A percentile compares a stretch with the other conserved stretches of the same genome.
Conservation (phyloP, 2,329 filamentous ascomycete genomes). For the Sporothrix sp. region DNA sequence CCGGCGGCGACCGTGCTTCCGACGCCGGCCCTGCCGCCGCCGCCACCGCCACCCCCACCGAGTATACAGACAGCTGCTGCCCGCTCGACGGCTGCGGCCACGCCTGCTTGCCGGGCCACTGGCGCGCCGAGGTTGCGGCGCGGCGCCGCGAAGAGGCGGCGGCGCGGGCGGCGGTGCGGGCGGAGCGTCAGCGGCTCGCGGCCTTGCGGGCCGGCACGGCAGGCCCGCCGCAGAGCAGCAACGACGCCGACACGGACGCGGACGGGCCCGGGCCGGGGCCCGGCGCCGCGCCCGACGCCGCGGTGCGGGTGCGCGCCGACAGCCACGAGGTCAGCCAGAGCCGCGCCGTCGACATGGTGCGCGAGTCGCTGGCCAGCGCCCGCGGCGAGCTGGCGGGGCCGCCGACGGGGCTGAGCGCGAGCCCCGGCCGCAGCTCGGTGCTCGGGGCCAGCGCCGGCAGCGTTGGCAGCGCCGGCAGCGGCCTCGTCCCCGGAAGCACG, state of each 20-base stretch:
- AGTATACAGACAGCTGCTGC: constrained; percentile 46
- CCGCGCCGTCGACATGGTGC: constrained; percentile 49
- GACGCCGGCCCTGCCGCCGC: constrained; percentile 14
- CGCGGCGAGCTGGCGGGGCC: constrained; percentile 17
- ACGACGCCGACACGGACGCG: constrained; percentile 26
- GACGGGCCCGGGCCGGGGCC: constrained; percentile 2
- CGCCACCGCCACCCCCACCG: constrained; percentile 21
- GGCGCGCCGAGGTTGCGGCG: constrained; percentile 38
- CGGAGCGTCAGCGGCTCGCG: too few relatives aligned
- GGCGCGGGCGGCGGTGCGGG: constrained; percentile 24
- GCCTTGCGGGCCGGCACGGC: too few relatives aligned
- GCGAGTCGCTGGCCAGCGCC: constrained; percentile 36
- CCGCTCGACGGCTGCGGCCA: constrained; percentile 57
- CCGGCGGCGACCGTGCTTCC: constrained; percentile 22
- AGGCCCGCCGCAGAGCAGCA: too few relatives aligned
- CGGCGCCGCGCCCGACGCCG: not conserved
- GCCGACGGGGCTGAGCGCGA: constrained; percentile 37
- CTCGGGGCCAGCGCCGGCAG: not conserved
- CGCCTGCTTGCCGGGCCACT: constrained; percentile 49
- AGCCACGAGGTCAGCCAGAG: constrained; percentile 47
- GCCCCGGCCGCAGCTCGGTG: constrained; percentile 29
- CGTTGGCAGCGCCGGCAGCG: not conserved
- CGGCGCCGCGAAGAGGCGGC: constrained; percentile 43
- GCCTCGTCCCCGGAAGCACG: too few relatives aligned
- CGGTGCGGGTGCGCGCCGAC: constrained; percentile 38